Base-by-base conservation (phyloP, 202 grass and related monocot species). In the Cymbopogon flexuosus region DNA sequence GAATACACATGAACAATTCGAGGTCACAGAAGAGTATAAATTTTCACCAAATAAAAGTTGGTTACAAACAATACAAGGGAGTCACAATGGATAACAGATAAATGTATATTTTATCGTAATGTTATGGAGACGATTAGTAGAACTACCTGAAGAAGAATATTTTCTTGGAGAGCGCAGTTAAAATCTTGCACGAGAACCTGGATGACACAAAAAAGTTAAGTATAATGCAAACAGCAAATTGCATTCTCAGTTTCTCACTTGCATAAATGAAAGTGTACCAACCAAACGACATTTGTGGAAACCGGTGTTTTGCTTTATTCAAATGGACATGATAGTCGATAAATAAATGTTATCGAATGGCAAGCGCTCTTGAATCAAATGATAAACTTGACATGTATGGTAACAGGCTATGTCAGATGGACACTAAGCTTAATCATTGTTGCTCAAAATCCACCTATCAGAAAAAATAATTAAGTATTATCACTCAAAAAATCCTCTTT, bases 101-200 rank as follows among this genome's bases (percentile, higher is more conserved):
- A 8, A 70, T 40, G 15, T 11, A 51, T 27, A 34, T 33, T 80
- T 29, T 46, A 40, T n/a, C 29, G 5, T n/a, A 36, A 36, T 36
- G 12, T 34, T 21, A 19, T 51, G 76, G 61, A 37, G 47, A 33
- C 24, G 59, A 24, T 69, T 2, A 41, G 41, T 49, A 76, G 23
- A 84, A 86, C 4, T 76, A 99, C 96, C 92, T 99, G 96, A 80
- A 99, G 87, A 85, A 99, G 92, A 81, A 99, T 96, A 85, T 88
- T 99, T 86, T 99, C 96, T 86, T 99, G 96, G 46, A 99, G 54
- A 0, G 96, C 96, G 8, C 96, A 99, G 46, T 93, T 95, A 81
- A 99, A 99, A 89, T 99, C 92, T 90, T 91, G 90, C 37, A 99
- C 33, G 70, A 99, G 85, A 63, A 96, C 92, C 96, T 99, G 82